phyloP scores from a whole-genome alignment of 2,329 filamentous ascomycete genomes.

The Aspergillus udagawae region DNA sequence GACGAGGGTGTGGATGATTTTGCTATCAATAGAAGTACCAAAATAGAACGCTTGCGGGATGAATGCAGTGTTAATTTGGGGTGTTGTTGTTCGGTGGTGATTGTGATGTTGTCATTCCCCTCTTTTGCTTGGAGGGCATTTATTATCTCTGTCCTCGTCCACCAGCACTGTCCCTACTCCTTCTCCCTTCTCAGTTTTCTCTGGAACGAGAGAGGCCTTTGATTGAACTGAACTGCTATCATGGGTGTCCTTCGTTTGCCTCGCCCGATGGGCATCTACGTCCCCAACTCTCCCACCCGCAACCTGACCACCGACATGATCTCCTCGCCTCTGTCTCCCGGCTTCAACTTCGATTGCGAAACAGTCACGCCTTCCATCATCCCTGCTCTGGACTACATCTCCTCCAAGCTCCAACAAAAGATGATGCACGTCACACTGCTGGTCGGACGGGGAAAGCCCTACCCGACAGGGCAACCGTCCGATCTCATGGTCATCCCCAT shows the following conservation, averaged over 20 bases:
- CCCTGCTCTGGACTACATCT: slow-evolving; percentile 41
- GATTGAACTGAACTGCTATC: slow-evolving; percentile 3
- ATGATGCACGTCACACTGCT: slow-evolving; percentile 39
- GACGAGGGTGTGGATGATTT: background rate
- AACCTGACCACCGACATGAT: slow-evolving; percentile 40
- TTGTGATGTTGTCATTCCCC: background rate
- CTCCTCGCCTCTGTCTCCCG: slow-evolving; percentile 37
- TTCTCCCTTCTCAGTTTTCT: background rate
- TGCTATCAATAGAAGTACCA: slow-evolving; percentile 6
- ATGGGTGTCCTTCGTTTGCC: slow-evolving; percentile 36
- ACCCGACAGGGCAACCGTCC: slow-evolving; percentile 35
- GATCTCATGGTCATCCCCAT: slow-evolving; percentile 39
- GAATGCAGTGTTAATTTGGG: background rate
- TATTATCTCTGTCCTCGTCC: background rate
- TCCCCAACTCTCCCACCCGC: slow-evolving; percentile 30
- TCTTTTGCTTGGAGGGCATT: background rate
- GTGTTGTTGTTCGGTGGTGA: background rate
- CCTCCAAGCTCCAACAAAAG: slow-evolving; percentile 36
- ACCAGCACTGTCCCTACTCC: background rate
- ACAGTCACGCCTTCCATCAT: slow-evolving; percentile 32
- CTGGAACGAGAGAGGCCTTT: background rate
- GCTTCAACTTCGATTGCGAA: slow-evolving; percentile 36
- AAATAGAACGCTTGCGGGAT: slow-evolving; percentile 1
- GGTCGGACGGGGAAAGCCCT: slow-evolving; percentile 38
- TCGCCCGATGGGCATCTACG: slow-evolving; percentile 33